Evolutionary conservation across 257 asterid genomes (phyloP).

Genomic region (Solanum sejunctum): DNA sequence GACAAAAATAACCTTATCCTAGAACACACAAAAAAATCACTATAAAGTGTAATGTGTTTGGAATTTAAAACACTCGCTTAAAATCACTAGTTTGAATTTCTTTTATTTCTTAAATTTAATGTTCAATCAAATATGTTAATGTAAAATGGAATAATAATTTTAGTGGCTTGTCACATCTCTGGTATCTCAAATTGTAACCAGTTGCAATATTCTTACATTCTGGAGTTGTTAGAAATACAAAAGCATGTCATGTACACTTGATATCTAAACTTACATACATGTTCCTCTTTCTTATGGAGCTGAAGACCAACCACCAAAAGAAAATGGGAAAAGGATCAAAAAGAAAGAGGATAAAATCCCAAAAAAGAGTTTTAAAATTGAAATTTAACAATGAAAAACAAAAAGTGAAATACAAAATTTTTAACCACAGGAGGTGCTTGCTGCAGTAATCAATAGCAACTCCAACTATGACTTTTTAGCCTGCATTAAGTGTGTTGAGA

Average conservation of each 20-base stretch:
- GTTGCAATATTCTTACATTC: neutral
- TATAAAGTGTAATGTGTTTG: too few relatives aligned
- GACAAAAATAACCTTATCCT: too few relatives aligned
- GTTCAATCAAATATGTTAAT: neutral
- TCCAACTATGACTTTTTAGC: constrained; percentile 32
- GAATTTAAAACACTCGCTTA: neutral
- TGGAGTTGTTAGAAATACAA: neutral
- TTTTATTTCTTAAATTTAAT: fast-evolving
- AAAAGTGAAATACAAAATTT: neutral
- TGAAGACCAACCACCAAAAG: neutral
- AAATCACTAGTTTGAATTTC: neutral
- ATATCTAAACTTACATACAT: neutral
- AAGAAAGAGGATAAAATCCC: neutral
- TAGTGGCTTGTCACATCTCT: neutral
- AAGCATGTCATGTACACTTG: neutral
- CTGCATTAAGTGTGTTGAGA: constrained; percentile 32
- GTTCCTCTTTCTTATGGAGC: neutral
- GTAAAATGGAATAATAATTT: neutral
- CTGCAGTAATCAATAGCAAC: neutral
- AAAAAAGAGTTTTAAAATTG: neutral
- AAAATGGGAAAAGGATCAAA: neutral
- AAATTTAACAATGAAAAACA: neutral
- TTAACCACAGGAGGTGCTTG: neutral
- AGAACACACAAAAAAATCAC: too few relatives aligned
- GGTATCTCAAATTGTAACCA: neutral